Base-by-base conservation (phyloP, 495 filamentous ascomycete genomes). In the Daldinia bambusicola region DNA sequence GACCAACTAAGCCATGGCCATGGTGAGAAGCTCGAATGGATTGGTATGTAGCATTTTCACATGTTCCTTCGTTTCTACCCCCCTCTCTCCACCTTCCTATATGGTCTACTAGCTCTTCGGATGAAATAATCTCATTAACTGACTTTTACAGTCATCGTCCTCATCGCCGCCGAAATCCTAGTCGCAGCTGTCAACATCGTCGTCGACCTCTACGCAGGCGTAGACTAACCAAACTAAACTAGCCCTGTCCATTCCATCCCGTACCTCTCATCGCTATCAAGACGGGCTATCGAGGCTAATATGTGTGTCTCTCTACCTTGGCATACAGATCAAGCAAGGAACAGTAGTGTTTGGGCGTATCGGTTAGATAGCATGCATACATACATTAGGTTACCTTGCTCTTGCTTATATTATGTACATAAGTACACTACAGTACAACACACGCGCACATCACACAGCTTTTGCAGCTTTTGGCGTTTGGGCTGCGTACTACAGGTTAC, bases 1-100 rank as follows among this genome's bases (percentile, higher is more conserved):
- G 95, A 98, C 76, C 95, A 99, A 82, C 82, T 97, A 80, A 94
- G 91, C 71, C 94, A 97, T 76, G 93, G 93, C n/a, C 95, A 99
- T 80, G 94, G 93, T 26, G 94, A 97, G 80, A 95, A 92, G 79
- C 78, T 98, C 34, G 94, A 98, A 80, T 98, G 94, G 94, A 98
- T 97, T 78, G 92, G 91, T 95, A 81, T 70, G 89, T 83, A 20
- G 10, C 30, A 48, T 6, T 2, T 1, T 37, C 31, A 30, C 8
- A 30, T 53, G 14, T 14, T 48, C 61, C n/a, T 48, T 45, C 16
- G 14, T 1, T 16, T 8, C 34, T 6, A 3, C 13, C 16, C 14
- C 14, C 1, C 1, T 2, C n/a, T 18, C 4, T 8, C 41, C 41
- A n/a, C n/a, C 10, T 16, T 18, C 43, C 8, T 20, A 22, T 48